A percentile compares a stretch with the other conserved stretches of the same genome.
phyloP scores from a whole-genome alignment of 345 rosid genomes.

The Euphorbia peplus region DNA sequence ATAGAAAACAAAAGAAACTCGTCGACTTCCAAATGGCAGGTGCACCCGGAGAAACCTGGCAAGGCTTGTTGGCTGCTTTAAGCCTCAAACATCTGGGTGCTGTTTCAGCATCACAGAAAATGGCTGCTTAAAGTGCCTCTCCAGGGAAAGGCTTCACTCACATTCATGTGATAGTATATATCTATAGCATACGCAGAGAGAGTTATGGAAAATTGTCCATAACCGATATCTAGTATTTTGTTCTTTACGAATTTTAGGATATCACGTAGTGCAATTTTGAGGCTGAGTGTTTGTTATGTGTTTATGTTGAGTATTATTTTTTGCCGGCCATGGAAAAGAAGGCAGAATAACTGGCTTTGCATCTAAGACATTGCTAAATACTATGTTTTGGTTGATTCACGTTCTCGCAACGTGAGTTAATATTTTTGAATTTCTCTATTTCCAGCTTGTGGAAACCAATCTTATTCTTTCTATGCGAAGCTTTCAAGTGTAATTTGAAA shows the following conservation, averaged over 20 bases:
- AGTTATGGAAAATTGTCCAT: background rate
- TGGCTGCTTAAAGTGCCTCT: constrained; percentile 20
- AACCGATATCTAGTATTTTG: background rate
- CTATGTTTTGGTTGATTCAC: constrained; percentile 1
- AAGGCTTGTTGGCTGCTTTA: constrained; percentile 73
- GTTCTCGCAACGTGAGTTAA: background rate
- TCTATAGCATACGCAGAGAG: constrained; percentile 2
- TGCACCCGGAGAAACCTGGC: constrained; percentile 82
- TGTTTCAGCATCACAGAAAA: constrained; percentile 15
- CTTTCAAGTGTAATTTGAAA: background rate
- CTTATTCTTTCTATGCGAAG: background rate
- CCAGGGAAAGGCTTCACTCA: background rate
- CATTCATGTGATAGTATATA: constrained; percentile 11
- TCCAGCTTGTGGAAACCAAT: background rate
- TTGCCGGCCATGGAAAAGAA: constrained; percentile 2
- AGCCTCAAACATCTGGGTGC: constrained; percentile 40
- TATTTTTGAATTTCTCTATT: background rate
- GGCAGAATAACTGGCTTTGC: constrained; percentile 23
- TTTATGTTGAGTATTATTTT: constrained; percentile 7
- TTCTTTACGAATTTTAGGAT: background rate
- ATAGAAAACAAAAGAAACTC: constrained; percentile 71
- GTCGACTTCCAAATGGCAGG: constrained; percentile 60
- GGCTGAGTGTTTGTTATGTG: constrained; percentile 18
- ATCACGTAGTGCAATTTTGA: constrained; percentile 23
- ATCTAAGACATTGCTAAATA: background rate